A percentile compares a stretch with the other conserved stretches of the same genome.
These are phyloP conservation scores for Russula sp. DNA, from an alignment of 768 basidiomycete species.

Conservation along the genomic window DNA sequence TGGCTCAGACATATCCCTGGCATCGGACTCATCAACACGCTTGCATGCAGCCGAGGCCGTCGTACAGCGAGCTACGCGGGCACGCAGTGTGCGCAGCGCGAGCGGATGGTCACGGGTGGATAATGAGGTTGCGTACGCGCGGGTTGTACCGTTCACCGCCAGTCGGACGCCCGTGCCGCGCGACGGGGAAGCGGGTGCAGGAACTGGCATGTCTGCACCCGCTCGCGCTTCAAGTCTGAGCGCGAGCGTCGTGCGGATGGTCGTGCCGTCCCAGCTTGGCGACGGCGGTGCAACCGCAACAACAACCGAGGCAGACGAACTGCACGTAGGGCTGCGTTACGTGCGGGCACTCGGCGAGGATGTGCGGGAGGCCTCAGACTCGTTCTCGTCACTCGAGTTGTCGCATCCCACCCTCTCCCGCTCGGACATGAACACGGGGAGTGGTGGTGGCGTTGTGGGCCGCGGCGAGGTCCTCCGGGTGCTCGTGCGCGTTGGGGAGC, in stretches of 20 bases:
- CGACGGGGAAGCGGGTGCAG: slow-evolving; percentile 6
- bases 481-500: slow-evolving; percentile 21
- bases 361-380: slow-evolving; percentile 33
- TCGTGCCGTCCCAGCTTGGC: background rate
- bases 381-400: slow-evolving; percentile 58
- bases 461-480: slow-evolving; percentile 16
- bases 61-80: slow-evolving; percentile 43
- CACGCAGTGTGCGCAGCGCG: slow-evolving; percentile 45
- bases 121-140: slow-evolving; percentile 37
- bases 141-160: slow-evolving; percentile 66
- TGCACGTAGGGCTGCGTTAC: slow-evolving; percentile 62
- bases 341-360: slow-evolving; percentile 63
- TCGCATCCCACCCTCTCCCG: slow-evolving; percentile 37
- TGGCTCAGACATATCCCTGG: slow-evolving; percentile 27
- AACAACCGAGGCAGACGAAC: slow-evolving; percentile 46
- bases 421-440: background rate
- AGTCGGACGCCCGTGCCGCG: slow-evolving; percentile 58
- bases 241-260: slow-evolving; percentile 46
- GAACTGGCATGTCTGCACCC: slow-evolving; percentile 21
- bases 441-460: background rate
- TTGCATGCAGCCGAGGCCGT: slow-evolving; percentile 40
- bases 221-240: slow-evolving; percentile 51
- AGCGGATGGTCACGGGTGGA: slow-evolving; percentile 32
- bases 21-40: slow-evolving; percentile 27
- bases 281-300: slow-evolving; percentile 19